A percentile compares a stretch with the other conserved stretches of the same genome.
Evolutionary conservation across 2,329 filamentous ascomycete genomes (phyloP).

Genomic region (Chaetomiaceae sp.): DNA sequence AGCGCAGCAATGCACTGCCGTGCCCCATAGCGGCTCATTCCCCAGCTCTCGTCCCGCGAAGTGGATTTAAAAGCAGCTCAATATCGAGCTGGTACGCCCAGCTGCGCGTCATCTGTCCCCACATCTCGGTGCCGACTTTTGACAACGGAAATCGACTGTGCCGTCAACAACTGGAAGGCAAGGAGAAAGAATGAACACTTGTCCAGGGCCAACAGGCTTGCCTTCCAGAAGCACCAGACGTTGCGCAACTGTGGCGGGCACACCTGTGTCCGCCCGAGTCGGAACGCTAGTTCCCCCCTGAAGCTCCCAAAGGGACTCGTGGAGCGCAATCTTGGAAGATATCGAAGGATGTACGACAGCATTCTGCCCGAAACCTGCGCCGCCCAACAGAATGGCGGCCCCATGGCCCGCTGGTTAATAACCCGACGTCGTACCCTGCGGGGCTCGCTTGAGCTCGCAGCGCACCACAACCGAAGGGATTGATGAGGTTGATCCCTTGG

Average conservation of each 20-base stretch:
- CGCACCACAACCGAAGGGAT: no score
- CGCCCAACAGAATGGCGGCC: background rate
- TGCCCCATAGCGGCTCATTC: background rate
- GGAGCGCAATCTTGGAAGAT: slow-evolving; percentile 5
- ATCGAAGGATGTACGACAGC: background rate
- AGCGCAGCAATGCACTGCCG: no score
- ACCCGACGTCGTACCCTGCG: background rate
- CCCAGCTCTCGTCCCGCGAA: background rate
- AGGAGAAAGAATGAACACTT: background rate
- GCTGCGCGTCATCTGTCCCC: slow-evolving; percentile 4
- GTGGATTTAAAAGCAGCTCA: background rate
- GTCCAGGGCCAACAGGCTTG: no score
- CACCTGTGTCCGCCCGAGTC: no score
- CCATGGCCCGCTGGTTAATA: background rate
- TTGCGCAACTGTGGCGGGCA: background rate
- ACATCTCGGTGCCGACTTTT: no score
- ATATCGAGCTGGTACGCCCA: slow-evolving; percentile 2
- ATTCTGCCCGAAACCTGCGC: background rate
- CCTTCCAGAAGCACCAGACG: background rate
- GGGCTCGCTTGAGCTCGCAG: no score
- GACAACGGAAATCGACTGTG: no score
- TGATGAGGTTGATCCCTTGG: background rate
- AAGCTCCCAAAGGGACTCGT: background rate
- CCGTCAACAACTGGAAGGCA: background rate
- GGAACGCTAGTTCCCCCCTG: background rate